These are phyloP conservation scores for Candida montana DNA, from an alignment of 805 yeast genomes.

Conservation along the genomic window DNA sequence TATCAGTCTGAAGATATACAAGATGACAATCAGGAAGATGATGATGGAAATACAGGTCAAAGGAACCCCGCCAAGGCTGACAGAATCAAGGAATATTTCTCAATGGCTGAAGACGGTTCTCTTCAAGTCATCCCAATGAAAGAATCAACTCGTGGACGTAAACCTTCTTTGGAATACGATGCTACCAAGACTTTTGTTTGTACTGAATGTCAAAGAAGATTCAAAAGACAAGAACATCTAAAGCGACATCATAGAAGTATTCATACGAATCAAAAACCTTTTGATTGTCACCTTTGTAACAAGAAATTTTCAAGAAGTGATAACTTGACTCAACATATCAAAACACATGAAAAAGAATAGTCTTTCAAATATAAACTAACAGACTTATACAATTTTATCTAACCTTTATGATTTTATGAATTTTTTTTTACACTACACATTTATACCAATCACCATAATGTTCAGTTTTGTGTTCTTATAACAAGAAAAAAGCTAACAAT, in stretches of 20 bases:
- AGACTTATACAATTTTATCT: too few species aligned
- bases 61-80: background rate
- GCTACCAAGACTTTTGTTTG: constrained; percentile 54
- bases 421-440: too few species aligned
- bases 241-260: constrained; percentile 69
- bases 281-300: constrained; percentile 53
- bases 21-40: background rate
- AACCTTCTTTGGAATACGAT: constrained; percentile 57
- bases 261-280: constrained; percentile 71
- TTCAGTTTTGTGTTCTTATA: too few species aligned
- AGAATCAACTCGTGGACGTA: constrained; percentile 54
- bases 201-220: constrained; percentile 56
- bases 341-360: constrained; percentile 36
- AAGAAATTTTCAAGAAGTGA: constrained; percentile 65
- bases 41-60: too few species aligned
- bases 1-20: background rate
- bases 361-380: too few species aligned
- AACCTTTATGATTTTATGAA: too few species aligned
- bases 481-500: too few species aligned
- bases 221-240: constrained; percentile 73
- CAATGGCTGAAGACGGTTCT: constrained; percentile 10
- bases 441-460: too few species aligned
- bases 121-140: constrained; percentile 13
- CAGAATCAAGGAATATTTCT: constrained; percentile 8
- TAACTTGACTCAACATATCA: constrained; percentile 61